Percentiles rank a stretch among this genome's conserved stretches.
phyloP scores from a whole-genome alignment of 306 rosid species.

The Corylus americana region DNA sequence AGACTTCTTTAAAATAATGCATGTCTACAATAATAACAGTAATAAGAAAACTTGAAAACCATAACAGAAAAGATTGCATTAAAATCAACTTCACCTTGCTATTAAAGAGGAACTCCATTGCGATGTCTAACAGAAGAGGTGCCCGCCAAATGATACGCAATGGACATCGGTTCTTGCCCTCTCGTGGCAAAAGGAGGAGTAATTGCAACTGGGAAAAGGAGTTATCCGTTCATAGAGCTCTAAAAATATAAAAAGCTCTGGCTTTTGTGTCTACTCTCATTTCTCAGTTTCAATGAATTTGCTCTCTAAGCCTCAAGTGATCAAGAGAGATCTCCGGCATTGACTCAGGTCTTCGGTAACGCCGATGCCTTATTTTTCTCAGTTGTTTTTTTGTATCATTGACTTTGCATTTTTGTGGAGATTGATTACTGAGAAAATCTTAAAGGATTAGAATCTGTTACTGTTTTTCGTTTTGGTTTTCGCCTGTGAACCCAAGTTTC shows the following conservation, averaged over 20 bases:
- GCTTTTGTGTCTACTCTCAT: neutral
- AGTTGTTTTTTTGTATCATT: neutral
- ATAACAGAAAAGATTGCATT: too few relatives aligned
- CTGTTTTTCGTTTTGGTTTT: neutral
- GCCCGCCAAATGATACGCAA: too few relatives aligned
- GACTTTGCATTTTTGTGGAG: neutral
- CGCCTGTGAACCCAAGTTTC: neutral
- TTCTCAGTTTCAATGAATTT: neutral
- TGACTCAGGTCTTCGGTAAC: constrained; percentile 28
- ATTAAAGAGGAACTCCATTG: too few relatives aligned
- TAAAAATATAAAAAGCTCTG: constrained; percentile 1
- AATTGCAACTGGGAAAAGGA: constrained; percentile 16
- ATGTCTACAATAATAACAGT: too few relatives aligned
- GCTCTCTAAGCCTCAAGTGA: neutral
- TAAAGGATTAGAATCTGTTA: neutral
- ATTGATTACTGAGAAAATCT: neutral
- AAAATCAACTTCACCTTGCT: too few relatives aligned
- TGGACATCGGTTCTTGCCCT: too few relatives aligned
- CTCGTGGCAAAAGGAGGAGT: too few relatives aligned
- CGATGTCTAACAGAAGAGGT: too few relatives aligned
- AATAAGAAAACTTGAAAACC: too few relatives aligned
- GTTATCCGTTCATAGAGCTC: constrained; percentile 22
- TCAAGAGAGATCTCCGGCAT: constrained; percentile 33
- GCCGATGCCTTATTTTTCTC: constrained; percentile 1
- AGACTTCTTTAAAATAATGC: too few relatives aligned